Evolutionary conservation across 306 rosid species (phyloP).

Genomic region (Cicer judaicum): DNA sequence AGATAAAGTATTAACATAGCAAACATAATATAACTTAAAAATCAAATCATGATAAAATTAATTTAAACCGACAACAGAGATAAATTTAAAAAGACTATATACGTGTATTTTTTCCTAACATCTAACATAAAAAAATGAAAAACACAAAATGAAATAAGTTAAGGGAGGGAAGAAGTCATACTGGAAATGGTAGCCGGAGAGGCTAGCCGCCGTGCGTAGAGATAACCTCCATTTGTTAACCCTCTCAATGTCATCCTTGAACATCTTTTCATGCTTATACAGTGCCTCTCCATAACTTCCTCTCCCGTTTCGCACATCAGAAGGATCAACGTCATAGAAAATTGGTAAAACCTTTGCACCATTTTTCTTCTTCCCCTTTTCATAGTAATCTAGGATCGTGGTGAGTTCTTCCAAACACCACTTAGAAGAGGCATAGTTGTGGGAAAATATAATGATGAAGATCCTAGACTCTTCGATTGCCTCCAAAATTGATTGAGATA

Average conservation of each 20-base stretch:
- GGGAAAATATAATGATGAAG: background rate
- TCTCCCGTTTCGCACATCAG: background rate
- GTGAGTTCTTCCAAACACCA: constrained; percentile 20
- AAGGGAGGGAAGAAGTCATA: background rate
- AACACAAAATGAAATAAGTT: too few species aligned
- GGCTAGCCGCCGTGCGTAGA: background rate
- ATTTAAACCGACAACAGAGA: too few species aligned
- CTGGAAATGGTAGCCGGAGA: background rate
- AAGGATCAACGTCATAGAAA: background rate
- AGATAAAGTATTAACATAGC: too few species aligned
- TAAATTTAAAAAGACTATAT: too few species aligned
- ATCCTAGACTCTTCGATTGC: background rate
- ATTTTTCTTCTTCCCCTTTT: background rate
- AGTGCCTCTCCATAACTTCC: background rate
- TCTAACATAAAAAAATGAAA: too few species aligned
- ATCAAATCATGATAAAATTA: too few species aligned
- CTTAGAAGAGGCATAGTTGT: background rate
- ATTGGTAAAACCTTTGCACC: background rate
- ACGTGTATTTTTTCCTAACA: too few species aligned
- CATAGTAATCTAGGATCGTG: background rate
- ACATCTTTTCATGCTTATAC: background rate
- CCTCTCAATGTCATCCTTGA: background rate
- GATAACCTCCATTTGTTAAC: background rate
- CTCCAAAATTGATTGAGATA: background rate
- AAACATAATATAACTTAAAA: too few species aligned